Conservation (phyloP, 2,329 filamentous ascomycete species). For the Celoporthe dispersa region DNA sequence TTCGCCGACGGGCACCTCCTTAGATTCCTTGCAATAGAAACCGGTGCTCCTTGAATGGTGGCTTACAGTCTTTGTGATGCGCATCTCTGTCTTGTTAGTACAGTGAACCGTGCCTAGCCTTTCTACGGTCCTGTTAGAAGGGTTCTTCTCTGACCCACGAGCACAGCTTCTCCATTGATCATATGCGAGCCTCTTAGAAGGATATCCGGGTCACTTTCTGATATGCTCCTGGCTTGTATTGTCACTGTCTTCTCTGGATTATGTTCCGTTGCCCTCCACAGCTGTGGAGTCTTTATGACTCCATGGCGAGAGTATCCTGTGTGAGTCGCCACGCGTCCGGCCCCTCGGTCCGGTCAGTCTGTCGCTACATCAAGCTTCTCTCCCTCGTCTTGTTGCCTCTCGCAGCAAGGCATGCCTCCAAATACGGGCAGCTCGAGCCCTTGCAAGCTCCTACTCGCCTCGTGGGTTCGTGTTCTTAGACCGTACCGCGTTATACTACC, state of each 20-base stretch:
- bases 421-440: not conserved
- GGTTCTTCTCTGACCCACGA: constrained; percentile 10
- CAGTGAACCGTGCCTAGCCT: not conserved
- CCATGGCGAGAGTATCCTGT: not conserved
- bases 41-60: constrained; percentile 4
- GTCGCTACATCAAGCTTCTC: not conserved
- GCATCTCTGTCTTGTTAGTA: not conserved
- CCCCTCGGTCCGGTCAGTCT: not conserved
- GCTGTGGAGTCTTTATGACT: not conserved
- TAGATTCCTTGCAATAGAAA: constrained; percentile 21
- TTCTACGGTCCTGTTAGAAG: not conserved
- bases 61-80: not conserved
- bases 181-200: not conserved
- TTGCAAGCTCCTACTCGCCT: not conserved
- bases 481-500: not conserved
- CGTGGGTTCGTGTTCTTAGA: not conserved
- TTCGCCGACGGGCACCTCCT: constrained; percentile 12
- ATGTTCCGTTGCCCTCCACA: not conserved
- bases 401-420: not conserved
- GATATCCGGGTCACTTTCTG: not conserved
- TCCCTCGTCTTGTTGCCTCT: too few species aligned
- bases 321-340: not conserved
- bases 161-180: constrained; percentile 1
- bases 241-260: not conserved
- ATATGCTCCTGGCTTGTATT: not conserved